Evolutionary conservation across 2,329 filamentous ascomycete genomes (phyloP).

Genomic region (Aureobasidium subglaciale): DNA sequence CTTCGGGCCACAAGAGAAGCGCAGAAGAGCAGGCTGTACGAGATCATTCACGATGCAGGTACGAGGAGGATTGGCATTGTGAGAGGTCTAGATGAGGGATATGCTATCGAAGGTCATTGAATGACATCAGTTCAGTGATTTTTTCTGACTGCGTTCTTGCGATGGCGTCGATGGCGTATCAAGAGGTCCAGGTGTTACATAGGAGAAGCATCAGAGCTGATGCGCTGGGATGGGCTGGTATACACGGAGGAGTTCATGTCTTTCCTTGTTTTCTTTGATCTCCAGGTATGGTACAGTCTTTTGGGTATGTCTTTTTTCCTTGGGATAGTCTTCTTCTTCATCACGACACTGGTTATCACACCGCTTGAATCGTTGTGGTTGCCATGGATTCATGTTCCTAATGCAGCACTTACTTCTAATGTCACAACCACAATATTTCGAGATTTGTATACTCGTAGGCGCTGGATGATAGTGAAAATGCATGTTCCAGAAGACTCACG

Average conservation of each 20-base stretch:
- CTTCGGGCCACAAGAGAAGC: slow-evolving; percentile 66
- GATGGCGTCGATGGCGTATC: slow-evolving; percentile 8
- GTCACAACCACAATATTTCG: no score
- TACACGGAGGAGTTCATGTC: background rate
- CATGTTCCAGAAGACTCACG: background rate
- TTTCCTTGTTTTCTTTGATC: background rate
- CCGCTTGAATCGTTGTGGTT: background rate
- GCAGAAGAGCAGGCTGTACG: slow-evolving; percentile 78
- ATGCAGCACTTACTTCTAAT: background rate
- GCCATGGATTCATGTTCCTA: background rate
- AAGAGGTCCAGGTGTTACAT: background rate
- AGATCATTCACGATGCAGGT: slow-evolving; percentile 62
- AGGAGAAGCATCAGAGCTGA: background rate
- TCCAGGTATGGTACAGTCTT: background rate
- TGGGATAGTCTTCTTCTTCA: background rate
- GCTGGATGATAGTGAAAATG: background rate
- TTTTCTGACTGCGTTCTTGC: slow-evolving; percentile 10
- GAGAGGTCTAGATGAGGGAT: slow-evolving; percentile 14
- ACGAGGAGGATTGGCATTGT: slow-evolving; percentile 14
- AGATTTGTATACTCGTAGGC: background rate
- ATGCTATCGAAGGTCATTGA: slow-evolving; percentile 18
- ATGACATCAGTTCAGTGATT: slow-evolving; percentile 2
- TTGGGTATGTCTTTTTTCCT: background rate
- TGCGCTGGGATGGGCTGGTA: background rate
- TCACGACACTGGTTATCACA: background rate